phyloP scores from a whole-genome alignment of 305 asterid genomes.

The Fraxinus platypoda region DNA sequence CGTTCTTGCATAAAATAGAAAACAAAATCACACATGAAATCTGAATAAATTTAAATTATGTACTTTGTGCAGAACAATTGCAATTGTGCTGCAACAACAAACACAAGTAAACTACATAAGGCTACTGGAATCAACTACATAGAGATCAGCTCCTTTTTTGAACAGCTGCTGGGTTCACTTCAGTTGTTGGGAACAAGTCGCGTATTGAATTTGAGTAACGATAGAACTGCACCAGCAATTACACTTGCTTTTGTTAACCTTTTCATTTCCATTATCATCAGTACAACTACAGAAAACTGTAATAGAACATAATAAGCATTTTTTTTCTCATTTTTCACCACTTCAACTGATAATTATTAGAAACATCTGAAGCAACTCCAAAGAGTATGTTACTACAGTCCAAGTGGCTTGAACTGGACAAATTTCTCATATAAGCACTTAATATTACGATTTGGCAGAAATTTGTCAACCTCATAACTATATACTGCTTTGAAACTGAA shows the following conservation, averaged over 20 bases:
- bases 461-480: background rate
- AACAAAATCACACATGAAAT: background rate
- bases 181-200: slow-evolving; percentile 37
- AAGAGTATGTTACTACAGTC: background rate
- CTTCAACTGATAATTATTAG: background rate
- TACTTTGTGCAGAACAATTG: background rate
- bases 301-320: background rate
- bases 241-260: background rate
- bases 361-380: background rate
- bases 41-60: background rate
- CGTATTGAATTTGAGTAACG: slow-evolving; percentile 43
- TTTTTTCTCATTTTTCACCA: background rate
- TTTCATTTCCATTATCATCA: background rate
- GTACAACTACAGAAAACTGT: background rate
- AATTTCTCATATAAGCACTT: background rate
- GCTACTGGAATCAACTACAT: background rate
- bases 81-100: background rate
- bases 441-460: background rate
- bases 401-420: background rate
- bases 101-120: background rate
- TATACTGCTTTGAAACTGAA: background rate
- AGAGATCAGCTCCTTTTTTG: background rate
- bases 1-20: background rate
- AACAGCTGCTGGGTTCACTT: slow-evolving; percentile 19
- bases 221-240: slow-evolving; percentile 49